phyloP scores from a whole-genome alignment of 2,329 filamentous ascomycete genomes.

The Pseudopithomyces chartarum region DNA sequence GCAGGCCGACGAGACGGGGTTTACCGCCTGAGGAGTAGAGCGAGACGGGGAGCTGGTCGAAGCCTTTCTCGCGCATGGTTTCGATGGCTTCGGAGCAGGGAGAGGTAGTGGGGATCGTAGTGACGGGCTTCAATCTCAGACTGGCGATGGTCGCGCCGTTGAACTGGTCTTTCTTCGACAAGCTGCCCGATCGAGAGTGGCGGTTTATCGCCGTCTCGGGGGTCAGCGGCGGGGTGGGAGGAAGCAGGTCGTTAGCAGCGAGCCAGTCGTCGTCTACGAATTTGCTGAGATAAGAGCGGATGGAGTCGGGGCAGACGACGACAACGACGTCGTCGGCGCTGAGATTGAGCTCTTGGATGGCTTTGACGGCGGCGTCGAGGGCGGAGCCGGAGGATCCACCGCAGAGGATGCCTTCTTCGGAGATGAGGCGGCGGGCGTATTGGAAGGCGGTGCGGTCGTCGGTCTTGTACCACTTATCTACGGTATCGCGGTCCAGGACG shows the following conservation, averaged over 20 bases:
- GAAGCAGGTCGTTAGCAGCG: constrained; percentile 89
- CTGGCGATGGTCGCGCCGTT: constrained; percentile 77
- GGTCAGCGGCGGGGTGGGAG: constrained; percentile 57
- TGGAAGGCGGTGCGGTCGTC: constrained; percentile 89
- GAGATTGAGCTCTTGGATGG: constrained; percentile 76
- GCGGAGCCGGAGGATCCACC: constrained; percentile 94
- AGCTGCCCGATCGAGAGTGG: constrained; percentile 47
- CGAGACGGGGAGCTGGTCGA: constrained; percentile 94
- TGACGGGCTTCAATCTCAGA: constrained; percentile 90
- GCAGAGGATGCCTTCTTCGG: constrained; percentile 91
- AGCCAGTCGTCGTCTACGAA: constrained; percentile 99
- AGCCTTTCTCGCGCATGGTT: constrained; percentile 97
- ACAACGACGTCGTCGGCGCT: constrained; percentile 86
- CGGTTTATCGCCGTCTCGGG: constrained; percentile 37
- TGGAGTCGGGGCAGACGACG: constrained; percentile 91
- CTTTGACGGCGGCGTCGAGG: constrained; percentile 78
- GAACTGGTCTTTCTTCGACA: constrained; percentile 67
- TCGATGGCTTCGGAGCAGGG: constrained; percentile 88
- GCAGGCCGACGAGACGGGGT: constrained; percentile 81
- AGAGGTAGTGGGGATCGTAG: constrained; percentile 74
- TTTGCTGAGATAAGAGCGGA: constrained; percentile 96
- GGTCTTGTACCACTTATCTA: constrained; percentile 99
- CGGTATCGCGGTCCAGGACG: constrained; percentile 77
- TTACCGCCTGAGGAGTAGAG: constrained; percentile 59
- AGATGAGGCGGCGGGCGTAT: constrained; percentile 86